Evolutionary conservation across 495 filamentous ascomycete genomes (phyloP).

Genomic region (Pseudevernia furfuracea): DNA sequence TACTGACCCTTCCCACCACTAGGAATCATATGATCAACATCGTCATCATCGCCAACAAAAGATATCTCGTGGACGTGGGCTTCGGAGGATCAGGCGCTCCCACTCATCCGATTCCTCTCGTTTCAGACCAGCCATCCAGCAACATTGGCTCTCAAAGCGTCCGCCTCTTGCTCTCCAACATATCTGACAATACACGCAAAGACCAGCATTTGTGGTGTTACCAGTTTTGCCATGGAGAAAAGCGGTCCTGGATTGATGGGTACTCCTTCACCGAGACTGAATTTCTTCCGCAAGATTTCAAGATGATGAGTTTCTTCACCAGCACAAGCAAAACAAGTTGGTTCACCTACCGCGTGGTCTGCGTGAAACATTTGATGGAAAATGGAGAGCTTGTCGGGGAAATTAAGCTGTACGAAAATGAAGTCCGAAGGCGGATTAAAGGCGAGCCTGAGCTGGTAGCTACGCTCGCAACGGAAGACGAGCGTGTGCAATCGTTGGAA

Average conservation of each 20-base stretch:
- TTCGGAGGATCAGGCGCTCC: not conserved
- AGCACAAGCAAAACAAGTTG: not conserved
- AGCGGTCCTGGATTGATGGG: not conserved
- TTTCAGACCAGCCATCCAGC: not conserved
- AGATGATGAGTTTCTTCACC: not conserved
- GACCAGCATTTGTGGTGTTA: not conserved
- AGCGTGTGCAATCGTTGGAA: not conserved
- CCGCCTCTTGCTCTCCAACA: not conserved
- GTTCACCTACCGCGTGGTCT: not conserved
- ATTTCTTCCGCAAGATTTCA: not conserved
- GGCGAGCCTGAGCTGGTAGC: not conserved
- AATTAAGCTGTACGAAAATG: not conserved
- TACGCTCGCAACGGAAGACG: not conserved
- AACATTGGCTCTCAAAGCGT: not conserved
- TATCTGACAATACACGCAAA: not conserved
- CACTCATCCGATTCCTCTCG: not conserved
- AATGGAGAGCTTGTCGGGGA: not conserved
- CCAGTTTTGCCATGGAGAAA: not conserved
- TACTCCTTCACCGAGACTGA: not conserved
- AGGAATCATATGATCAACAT: not conserved
- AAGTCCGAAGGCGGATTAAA: not conserved
- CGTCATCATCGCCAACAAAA: not conserved
- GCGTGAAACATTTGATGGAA: not conserved
- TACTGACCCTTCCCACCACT: not conserved
- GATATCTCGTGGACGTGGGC: not conserved